Evolutionary conservation across 1,284 basidiomycete species (phyloP).

Genomic region (Melanopsichium pennsylvanicum): DNA sequence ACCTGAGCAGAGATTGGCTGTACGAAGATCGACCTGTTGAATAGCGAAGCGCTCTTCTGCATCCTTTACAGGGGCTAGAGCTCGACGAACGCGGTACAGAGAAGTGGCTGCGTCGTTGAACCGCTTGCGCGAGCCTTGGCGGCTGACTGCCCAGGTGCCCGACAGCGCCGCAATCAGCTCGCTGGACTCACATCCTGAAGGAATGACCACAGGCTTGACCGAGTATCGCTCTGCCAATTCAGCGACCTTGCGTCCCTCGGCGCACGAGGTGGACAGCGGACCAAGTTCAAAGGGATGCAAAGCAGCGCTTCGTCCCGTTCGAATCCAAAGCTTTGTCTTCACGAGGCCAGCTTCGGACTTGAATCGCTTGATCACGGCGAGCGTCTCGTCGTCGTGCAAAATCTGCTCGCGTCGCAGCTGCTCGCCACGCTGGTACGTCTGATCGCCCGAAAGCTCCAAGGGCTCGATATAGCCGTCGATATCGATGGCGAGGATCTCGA

Average conservation of each 20-base stretch:
- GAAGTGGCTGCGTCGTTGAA: conserved; percentile 42
- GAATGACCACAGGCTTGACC: conserved; percentile 24
- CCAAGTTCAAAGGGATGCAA: conserved; percentile 38
- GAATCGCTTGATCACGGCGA: conserved; percentile 36
- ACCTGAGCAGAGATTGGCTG: conserved; percentile 54
- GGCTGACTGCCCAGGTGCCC: conserved; percentile 28
- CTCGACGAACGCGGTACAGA: conserved; percentile 47
- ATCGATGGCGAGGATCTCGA: conserved; percentile 37
- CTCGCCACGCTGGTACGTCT: conserved; percentile 39
- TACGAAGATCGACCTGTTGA: conserved; percentile 52
- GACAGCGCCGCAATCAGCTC: conserved; percentile 39
- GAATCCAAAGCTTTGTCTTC: conserved; percentile 31
- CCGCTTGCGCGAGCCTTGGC: conserved; percentile 42
- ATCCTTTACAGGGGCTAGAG: conserved; percentile 6
- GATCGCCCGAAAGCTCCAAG: conserved; percentile 30
- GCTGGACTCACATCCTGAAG: conserved; percentile 42
- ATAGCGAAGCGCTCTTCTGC: conserved; percentile 29
- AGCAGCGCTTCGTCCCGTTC: conserved; percentile 29
- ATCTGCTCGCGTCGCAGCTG: conserved; percentile 40
- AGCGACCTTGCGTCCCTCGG: conserved; percentile 43
- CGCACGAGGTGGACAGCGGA: conserved; percentile 31
- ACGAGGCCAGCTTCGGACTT: conserved; percentile 24
- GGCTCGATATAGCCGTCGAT: conserved; percentile 39
- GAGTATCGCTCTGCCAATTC: conserved; percentile 52
- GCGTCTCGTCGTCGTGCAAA: conserved; percentile 48